These are phyloP conservation scores for Jamesozyma hellenica DNA, from an alignment of 805 yeast genomes.

Conservation along the genomic window DNA sequence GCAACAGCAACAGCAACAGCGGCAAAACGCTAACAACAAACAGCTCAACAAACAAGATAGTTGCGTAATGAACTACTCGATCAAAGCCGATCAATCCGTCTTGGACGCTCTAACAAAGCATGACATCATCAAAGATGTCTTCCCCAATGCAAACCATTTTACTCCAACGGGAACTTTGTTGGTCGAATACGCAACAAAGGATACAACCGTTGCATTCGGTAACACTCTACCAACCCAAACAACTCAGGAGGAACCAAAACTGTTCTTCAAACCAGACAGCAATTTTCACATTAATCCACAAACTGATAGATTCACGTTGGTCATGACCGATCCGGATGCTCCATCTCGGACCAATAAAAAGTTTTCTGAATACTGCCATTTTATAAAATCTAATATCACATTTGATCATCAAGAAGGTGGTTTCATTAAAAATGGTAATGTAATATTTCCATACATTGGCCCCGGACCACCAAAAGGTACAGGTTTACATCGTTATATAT, in stretches of 20 bases:
- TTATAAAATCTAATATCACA: conserved; percentile 44
- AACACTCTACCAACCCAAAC: conserved; percentile 55
- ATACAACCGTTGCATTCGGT: conserved; percentile 55
- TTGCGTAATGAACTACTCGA: conserved; percentile 1
- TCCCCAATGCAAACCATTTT: conserved; percentile 10
- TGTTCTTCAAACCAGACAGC: conserved; percentile 51
- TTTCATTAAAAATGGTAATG: conserved; percentile 25
- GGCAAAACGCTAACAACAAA: not conserved
- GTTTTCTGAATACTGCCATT: conserved; percentile 77
- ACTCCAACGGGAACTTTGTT: conserved; percentile 20
- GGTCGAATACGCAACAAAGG: conserved; percentile 19
- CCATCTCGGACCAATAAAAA: conserved; percentile 66
- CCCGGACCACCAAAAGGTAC: conserved; percentile 80
- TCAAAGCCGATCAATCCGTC: not conserved
- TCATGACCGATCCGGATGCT: conserved; percentile 85
- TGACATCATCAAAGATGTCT: conserved; percentile 22
- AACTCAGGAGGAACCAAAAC: conserved; percentile 56
- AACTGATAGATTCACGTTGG: conserved; percentile 45
- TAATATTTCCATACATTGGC: conserved; percentile 50
- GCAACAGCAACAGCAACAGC: too few species aligned
- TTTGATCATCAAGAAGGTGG: conserved; percentile 21
- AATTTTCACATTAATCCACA: not conserved
- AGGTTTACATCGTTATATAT: conserved; percentile 79
- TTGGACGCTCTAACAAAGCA: conserved; percentile 8
- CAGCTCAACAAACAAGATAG: too few species aligned